Evolutionary conservation across 495 filamentous ascomycete species (phyloP).

Genomic region (Penicillium atrosanguineum): DNA sequence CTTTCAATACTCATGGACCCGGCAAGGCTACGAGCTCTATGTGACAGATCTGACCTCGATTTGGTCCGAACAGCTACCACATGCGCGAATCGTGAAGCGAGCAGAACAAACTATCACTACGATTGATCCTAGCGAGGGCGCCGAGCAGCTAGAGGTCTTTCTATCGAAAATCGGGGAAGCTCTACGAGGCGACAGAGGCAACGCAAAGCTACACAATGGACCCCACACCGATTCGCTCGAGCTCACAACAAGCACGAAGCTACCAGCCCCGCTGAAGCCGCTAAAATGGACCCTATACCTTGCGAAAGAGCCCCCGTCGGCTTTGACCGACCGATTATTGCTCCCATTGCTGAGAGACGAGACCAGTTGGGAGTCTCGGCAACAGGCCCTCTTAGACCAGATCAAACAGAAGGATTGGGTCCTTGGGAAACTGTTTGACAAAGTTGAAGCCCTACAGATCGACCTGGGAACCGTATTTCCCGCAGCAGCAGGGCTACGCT

Average conservation of each 20-base stretch:
- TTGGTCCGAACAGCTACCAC: conserved; percentile 74
- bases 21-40: conserved; percentile 64
- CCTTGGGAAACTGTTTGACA: conserved; percentile 73
- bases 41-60: conserved; percentile 81
- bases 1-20: conserved; percentile 49
- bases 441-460: conserved; percentile 65
- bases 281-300: conserved; percentile 69
- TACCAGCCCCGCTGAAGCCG: conserved; percentile 66
- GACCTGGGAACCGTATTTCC: conserved; percentile 72
- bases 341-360: conserved; percentile 65
- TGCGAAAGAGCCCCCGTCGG: conserved; percentile 48
- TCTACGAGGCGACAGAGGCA: conserved; percentile 46
- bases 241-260: conserved; percentile 55
- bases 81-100: conserved; percentile 59
- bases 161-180: conserved; percentile 68
- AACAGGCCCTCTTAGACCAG: conserved; percentile 54
- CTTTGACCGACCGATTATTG: conserved; percentile 59
- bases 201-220: conserved; percentile 27
- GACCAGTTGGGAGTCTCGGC: conserved; percentile 48
- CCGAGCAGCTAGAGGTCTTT: conserved; percentile 67
- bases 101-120: conserved; percentile 65
- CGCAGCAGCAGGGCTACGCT: conserved; percentile 49
- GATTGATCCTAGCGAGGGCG: conserved; percentile 82
- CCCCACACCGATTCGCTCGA: conserved; percentile 40
- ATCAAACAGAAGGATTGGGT: conserved; percentile 77